phyloP scores from a whole-genome alignment of 179 eudicot species.

The Beta lomatogona region DNA sequence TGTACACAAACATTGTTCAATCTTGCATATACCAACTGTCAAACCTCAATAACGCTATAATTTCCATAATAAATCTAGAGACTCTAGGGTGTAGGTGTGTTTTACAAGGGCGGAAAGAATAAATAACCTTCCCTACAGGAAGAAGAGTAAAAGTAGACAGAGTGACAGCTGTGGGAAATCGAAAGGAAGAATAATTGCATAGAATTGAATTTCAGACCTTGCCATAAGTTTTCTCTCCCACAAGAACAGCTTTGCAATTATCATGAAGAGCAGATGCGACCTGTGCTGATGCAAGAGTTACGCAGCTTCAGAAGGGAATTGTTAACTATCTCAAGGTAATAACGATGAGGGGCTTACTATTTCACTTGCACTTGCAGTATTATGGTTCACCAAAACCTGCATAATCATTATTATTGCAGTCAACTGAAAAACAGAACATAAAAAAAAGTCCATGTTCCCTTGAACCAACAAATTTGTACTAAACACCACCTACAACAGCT shows the following conservation, averaged over 20 bases:
- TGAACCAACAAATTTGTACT: not conserved
- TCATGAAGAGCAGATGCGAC: conserved; percentile 99
- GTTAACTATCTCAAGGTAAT: conserved; percentile 11
- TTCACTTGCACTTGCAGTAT: conserved; percentile 97
- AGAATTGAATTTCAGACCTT: conserved; percentile 52
- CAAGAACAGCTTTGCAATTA: conserved; percentile 94
- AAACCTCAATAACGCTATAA: not conserved
- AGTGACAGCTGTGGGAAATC: not conserved
- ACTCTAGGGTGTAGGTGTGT: not conserved
- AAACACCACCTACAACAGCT: not conserved
- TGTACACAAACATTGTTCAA: not conserved
- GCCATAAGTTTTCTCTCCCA: conserved; percentile 89
- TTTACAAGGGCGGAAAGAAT: not conserved
- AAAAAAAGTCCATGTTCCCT: not conserved
- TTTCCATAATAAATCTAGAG: too few species aligned
- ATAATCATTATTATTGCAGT: conserved; percentile 22
- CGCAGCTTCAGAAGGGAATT: not conserved
- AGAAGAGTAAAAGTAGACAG: not conserved
- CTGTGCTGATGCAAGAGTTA: conserved; percentile 46
- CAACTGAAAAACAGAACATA: conserved; percentile 12
- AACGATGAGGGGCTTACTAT: conserved; percentile 57
- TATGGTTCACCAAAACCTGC: conserved; percentile 92
- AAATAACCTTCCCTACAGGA: not conserved
- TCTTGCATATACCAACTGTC: not conserved
- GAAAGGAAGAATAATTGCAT: not conserved